Base-by-base conservation (phyloP, 768 basidiomycete genomes). In the Coprinellus micaceus region DNA sequence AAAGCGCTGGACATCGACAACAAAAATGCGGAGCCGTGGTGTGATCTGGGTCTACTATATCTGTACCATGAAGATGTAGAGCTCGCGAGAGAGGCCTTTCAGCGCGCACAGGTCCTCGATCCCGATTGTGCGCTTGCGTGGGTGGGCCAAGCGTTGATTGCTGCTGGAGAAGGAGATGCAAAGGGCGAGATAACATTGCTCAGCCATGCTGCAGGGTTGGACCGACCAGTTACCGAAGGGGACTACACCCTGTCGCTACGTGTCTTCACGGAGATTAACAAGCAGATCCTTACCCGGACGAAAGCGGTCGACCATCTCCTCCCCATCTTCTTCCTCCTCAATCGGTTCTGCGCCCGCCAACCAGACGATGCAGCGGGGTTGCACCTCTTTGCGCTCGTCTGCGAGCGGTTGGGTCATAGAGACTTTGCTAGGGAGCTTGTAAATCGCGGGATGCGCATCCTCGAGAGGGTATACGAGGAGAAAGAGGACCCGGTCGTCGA, bases 391-490 rank as follows among this genome's bases (percentile, higher is more conserved):
- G 89, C 85, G 0, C 81, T 98, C 4, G 74, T 98, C 21, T 92
- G 88, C 66, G 97, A 99, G 66, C 80, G 85, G 52, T 73, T 98
- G 4, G 89, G 86, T 12, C 87, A 91, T 37, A 63, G 79, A 26
- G 82, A 84, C 15, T 76, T 84, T 26, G 90, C 85, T 5, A 71
- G 78, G 15, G 70, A 75, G 24, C 72, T 84, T 30, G 76, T 94
- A 39, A 69, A 76, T 30, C 78, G 77, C 26, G 85, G 89, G 0
- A 90, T 92, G 13, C 57, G 69, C 3, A 75, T 94, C 10, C 74
- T 98, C n/a, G 96, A 98, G 69, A 79, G 83, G 1, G 79, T 81
- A 25, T 99, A 97, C 71, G 97, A 99, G 67, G 84, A 88, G 52
- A 82, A 82, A 13, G 97, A 99, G 69, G 88, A 92, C 52, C 70